These are phyloP conservation scores for Ceratobasidium papillatum DNA, from an alignment of 1,284 basidiomycete genomes.

Conservation along the genomic window DNA sequence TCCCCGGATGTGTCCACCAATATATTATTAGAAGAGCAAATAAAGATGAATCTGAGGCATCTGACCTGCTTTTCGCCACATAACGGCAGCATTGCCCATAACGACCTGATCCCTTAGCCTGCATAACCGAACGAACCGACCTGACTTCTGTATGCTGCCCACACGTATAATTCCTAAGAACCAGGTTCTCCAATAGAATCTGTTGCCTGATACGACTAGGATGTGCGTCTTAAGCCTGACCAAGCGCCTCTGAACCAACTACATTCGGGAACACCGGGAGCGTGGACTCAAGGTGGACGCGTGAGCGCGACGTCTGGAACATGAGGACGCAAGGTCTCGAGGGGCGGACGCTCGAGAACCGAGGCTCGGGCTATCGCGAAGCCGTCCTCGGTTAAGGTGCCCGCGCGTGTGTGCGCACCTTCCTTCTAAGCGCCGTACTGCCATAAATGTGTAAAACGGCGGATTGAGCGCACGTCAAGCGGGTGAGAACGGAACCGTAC, in stretches of 20 bases:
- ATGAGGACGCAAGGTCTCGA: background rate
- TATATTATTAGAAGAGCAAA: background rate
- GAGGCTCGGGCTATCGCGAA: conserved; percentile 26
- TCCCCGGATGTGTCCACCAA: background rate
- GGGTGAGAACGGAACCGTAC: background rate
- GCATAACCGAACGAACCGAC: conserved; percentile 31
- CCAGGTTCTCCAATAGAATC: background rate
- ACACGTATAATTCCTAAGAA: background rate
- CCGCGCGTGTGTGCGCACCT: background rate
- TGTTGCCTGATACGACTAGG: background rate
- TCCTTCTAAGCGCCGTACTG: conserved; percentile 5
- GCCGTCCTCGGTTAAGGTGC: conserved; percentile 18
- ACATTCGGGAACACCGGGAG: background rate
- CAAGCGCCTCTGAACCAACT: background rate
- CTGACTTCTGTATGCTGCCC: background rate
- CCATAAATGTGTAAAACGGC: background rate
- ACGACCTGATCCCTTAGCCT: conserved; percentile 19
- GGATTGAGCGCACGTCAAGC: background rate
- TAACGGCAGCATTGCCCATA: background rate
- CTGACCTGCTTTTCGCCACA: background rate
- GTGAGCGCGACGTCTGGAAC: conserved; percentile 13
- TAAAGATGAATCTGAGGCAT: background rate
- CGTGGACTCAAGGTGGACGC: background rate
- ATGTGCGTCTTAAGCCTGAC: background rate
- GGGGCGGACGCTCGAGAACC: conserved; percentile 6